Conservation (phyloP, 2,329 filamentous ascomycete species). For the Didymella sp. region DNA sequence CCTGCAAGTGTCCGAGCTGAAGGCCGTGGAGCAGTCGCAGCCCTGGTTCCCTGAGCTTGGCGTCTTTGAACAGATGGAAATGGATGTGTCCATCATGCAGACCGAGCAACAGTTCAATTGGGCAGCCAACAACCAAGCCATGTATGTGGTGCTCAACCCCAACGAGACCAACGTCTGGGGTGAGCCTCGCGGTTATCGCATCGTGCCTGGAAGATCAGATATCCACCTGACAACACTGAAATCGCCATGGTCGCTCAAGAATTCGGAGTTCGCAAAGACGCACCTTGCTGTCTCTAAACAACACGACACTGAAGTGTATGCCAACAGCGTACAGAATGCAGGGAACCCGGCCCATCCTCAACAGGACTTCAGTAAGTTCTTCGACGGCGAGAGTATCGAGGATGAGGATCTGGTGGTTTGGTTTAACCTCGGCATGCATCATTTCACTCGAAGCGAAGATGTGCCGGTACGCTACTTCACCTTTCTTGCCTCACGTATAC, state of each 20-base stretch:
- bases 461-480: constrained; percentile 8
- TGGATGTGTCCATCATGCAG: constrained; percentile 42
- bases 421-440: constrained; percentile 61
- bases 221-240: constrained; percentile 46
- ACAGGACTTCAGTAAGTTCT: constrained; percentile 60
- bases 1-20: constrained; percentile 42
- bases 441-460: constrained; percentile 25
- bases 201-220: constrained; percentile 39
- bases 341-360: constrained; percentile 46
- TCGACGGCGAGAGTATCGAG: constrained; percentile 55
- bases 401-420: constrained; percentile 55
- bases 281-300: constrained; percentile 52
- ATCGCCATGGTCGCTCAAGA: constrained; percentile 48
- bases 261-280: constrained; percentile 46
- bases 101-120: constrained; percentile 60
- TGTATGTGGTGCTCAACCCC: constrained; percentile 61
- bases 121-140: constrained; percentile 54
- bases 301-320: constrained; percentile 55
- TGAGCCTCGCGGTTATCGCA: constrained; percentile 60
- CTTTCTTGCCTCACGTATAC: background rate
- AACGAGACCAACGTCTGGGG: constrained; percentile 59
- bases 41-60: constrained; percentile 48
- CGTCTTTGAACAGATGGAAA: constrained; percentile 39
- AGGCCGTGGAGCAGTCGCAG: constrained; percentile 30
- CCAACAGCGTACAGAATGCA: constrained; percentile 47